A percentile compares a stretch with the other conserved stretches of the same genome.
Conservation (phyloP, 2,329 filamentous ascomycete species). For the Fusarium fujikuroi region DNA sequence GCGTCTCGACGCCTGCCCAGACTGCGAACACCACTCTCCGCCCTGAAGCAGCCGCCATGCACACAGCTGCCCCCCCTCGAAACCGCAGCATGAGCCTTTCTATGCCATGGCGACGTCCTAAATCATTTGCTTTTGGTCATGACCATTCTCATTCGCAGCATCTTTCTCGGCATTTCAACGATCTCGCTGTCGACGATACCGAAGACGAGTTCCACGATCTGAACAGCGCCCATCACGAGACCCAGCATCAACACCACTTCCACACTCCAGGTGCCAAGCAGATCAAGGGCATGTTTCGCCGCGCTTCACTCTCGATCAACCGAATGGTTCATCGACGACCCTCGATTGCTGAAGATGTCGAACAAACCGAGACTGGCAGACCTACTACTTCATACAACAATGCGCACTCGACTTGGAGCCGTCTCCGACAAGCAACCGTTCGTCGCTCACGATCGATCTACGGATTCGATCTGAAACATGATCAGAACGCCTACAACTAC, state of each 20-base stretch:
- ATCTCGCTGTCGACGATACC: slow-evolving; percentile 49
- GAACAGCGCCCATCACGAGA: slow-evolving; percentile 29
- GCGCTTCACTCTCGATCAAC: slow-evolving; percentile 66
- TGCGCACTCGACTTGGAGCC: slow-evolving; percentile 58
- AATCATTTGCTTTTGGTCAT: slow-evolving; percentile 53
- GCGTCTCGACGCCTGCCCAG: slow-evolving; percentile 14
- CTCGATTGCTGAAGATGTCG: slow-evolving; percentile 51
- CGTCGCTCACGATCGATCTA: slow-evolving; percentile 60
- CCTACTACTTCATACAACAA: slow-evolving; percentile 60
- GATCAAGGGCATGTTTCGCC: slow-evolving; percentile 63
- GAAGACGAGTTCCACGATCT: slow-evolving; percentile 43
- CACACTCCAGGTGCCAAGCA: slow-evolving; percentile 44
- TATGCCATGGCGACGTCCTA: slow-evolving; percentile 61
- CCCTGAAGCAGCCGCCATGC: slow-evolving; percentile 14
- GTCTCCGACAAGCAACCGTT: slow-evolving; percentile 62
- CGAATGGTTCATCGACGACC: slow-evolving; percentile 62
- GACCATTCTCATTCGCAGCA: slow-evolving; percentile 48
- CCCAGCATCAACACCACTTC: slow-evolving; percentile 44
- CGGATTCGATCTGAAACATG: slow-evolving; percentile 51
- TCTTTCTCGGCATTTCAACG: slow-evolving; percentile 46
- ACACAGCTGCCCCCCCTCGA: slow-evolving; percentile 47
- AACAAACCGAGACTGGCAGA: slow-evolving; percentile 39
- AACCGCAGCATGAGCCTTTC: slow-evolving; percentile 63
- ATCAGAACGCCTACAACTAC: slow-evolving; percentile 36
- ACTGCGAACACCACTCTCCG: not conserved